These are phyloP conservation scores for Eimeria necatrix DNA, from an alignment of 169 alveolate species.

Conservation along the genomic window DNA sequence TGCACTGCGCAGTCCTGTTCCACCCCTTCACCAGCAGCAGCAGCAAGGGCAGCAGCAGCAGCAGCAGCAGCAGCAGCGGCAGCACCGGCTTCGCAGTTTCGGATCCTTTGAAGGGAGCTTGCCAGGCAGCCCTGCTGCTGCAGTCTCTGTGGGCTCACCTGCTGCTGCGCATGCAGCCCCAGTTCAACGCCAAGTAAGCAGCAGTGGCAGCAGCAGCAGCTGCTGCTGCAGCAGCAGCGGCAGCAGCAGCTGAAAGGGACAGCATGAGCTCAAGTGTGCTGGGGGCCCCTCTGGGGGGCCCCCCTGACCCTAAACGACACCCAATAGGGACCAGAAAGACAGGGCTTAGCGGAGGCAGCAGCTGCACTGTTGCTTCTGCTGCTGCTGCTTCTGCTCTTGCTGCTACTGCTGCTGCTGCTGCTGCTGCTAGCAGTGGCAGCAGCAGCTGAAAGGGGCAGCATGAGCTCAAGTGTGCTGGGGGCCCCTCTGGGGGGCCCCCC, in stretches of 20 bases:
- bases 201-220: background rate
- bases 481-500: too few species aligned
- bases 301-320: too few species aligned
- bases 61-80: slow-evolving; percentile 4
- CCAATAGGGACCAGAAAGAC: too few species aligned
- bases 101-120: background rate
- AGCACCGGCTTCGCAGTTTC: background rate
- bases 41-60: background rate
- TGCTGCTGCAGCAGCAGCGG: slow-evolving; percentile 30
- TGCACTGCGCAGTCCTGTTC: slow-evolving; percentile 39
- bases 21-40: background rate
- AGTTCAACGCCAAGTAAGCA: background rate
- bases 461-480: too few species aligned
- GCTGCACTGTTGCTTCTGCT: background rate
- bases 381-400: slow-evolving; percentile 26
- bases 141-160: slow-evolving; percentile 1
- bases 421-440: too few species aligned
- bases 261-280: too few species aligned
- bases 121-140: slow-evolving; percentile 11
- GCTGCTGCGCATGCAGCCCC: slow-evolving; percentile 42
- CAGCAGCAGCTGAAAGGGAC: background rate
- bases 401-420: slow-evolving; percentile 26
- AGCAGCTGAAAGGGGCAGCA: background rate
- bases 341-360: too few species aligned
- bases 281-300: too few species aligned